Base-by-base conservation (phyloP, 2,329 filamentous ascomycete species). In the Emmonsiellopsis sp. region DNA sequence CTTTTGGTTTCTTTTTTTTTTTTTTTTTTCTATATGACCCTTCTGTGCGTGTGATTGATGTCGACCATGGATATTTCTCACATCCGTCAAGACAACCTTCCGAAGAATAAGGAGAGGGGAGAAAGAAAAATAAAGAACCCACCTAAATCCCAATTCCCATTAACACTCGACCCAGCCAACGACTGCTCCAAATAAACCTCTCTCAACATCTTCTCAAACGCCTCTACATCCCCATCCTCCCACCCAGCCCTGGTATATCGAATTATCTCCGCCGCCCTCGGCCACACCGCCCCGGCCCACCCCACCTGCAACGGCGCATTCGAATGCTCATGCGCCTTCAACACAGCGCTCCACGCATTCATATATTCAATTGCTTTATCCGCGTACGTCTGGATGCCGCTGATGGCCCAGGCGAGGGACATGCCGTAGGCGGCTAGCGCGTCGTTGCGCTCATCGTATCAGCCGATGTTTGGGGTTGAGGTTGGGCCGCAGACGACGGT, bases 91-190 rank as follows among this genome's bases (percentile, higher is more conserved):
- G 21, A 27, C 21, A 27, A 3, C 21, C 21, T 1, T 27, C 21
- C 21, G 21, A 27, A 5, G 10, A 42, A 42, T 17, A 42, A 9
- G 3, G 9, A 9, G 21, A 42, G 10, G n/a, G n/a, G 7, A 42
- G 14, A 17, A 42, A 42, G 21, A 8, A 42, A 42, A 42, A 42
- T 6, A 42, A 42, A 46, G 51, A 10, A 55, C 55, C 51, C 53
- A 63, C 60, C 56, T n/a, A 66, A 43, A 37, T 66, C 60, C 63
- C 62, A 65, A 40, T 64, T 66, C 17, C 58, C 58, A 44, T 59
- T 56, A 50, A 59, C 56, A 31, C 44, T 53, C 6, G 53, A 45
- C 10, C 62, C 60, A 10, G 51, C 53, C 4, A 57, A 56, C 21
- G 59, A 53, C n/a, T 57, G 43, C 8, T 63, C 63, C 21, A 65